Conservation (phyloP, 148 eudicot species). For the Rhododendron henanense region DNA sequence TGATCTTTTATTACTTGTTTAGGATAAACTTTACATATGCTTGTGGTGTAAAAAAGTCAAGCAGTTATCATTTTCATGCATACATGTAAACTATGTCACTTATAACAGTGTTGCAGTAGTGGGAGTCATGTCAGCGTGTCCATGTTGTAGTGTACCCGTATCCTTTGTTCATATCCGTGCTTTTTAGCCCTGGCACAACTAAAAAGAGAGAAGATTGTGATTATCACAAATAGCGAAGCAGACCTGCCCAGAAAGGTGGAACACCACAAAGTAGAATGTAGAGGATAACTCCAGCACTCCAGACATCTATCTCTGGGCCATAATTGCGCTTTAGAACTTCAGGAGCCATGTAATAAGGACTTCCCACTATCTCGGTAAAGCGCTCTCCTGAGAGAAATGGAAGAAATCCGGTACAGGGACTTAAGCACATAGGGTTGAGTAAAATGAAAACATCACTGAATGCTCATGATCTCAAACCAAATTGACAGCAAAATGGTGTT, state of each 20-base stretch:
- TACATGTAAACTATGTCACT: background rate
- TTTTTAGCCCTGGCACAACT: background rate
- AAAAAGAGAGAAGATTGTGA: background rate
- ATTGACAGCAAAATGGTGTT: background rate
- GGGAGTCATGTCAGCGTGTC: background rate
- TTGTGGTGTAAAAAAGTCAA: background rate
- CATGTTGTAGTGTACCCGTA: background rate
- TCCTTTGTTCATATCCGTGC: background rate
- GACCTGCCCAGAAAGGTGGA: conserved; percentile 70
- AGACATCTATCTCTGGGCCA: conserved; percentile 56
- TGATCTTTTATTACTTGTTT: background rate
- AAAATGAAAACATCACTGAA: background rate
- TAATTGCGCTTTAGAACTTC: conserved; percentile 60
- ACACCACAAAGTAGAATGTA: conserved; percentile 61
- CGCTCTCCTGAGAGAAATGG: conserved; percentile 34
- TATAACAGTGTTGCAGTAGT: background rate
- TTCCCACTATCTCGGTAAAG: conserved; percentile 53
- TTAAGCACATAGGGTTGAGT: background rate
- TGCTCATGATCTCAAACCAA: background rate
- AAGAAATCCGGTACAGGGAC: background rate
- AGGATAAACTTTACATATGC: background rate
- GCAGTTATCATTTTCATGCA: background rate
- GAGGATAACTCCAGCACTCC: conserved; percentile 68
- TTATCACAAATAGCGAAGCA: conserved; percentile 6
- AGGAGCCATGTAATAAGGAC: conserved; percentile 68